A percentile compares a stretch with the other conserved stretches of the same genome.
phyloP scores from a whole-genome alignment of 208 protist species.

The Crithidia thermophila region DNA sequence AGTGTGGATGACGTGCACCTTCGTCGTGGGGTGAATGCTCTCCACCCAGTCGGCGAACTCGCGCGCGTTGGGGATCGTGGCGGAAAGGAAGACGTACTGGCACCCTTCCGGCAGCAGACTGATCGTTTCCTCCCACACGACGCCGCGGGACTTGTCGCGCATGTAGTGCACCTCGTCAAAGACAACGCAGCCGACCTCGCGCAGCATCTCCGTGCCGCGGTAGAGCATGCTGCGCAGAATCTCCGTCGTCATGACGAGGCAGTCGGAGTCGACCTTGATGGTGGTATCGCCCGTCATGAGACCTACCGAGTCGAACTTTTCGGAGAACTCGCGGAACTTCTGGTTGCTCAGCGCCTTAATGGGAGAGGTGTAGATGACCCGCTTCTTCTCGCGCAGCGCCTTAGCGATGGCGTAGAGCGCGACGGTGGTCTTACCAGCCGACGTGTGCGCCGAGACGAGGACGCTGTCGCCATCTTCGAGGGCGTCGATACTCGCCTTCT shows the following conservation, averaged over 20 bases:
- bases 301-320: slow-evolving; percentile 98
- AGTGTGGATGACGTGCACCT: slow-evolving; percentile 99
- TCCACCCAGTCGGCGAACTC: slow-evolving; percentile 99
- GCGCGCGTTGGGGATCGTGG: slow-evolving; percentile 99
- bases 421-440: slow-evolving; percentile 99
- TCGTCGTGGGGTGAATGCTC: slow-evolving; percentile 95
- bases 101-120: slow-evolving; percentile 98
- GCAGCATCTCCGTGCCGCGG: slow-evolving; percentile 97
- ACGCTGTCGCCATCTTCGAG: slow-evolving; percentile 98
- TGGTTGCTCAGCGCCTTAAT: slow-evolving; percentile 99
- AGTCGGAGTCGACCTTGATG: slow-evolving; percentile 97
- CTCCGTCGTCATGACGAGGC: slow-evolving; percentile 99
- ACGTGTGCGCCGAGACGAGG: slow-evolving; percentile 99
- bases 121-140: slow-evolving; percentile 99
- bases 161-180: slow-evolving; percentile 99
- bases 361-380: slow-evolving; percentile 99
- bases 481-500: slow-evolving; percentile 93
- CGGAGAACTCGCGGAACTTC: slow-evolving; percentile 99
- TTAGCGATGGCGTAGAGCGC: slow-evolving; percentile 99
- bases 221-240: slow-evolving; percentile 99
- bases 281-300: slow-evolving; percentile 99
- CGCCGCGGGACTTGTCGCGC: slow-evolving; percentile 98
- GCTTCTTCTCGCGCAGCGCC: slow-evolving; percentile 96
- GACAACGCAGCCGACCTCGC: slow-evolving; percentile 99
- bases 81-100: slow-evolving; percentile 99